Evolutionary conservation across 2,329 filamentous ascomycete genomes (phyloP), one percentile per base, ranked within the genome.

Genomic region (Colletotrichum sp.): DNA sequence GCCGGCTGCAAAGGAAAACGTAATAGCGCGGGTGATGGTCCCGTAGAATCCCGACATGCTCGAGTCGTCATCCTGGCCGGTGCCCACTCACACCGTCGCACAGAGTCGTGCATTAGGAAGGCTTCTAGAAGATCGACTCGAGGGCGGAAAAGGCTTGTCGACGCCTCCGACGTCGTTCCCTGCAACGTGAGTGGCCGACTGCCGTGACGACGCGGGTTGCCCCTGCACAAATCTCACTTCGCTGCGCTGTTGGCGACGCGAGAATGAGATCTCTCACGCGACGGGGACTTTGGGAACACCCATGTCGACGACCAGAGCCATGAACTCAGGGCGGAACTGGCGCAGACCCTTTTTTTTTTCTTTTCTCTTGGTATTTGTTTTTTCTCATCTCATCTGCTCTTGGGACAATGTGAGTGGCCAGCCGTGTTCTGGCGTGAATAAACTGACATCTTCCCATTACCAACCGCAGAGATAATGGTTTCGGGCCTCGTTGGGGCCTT

Each of bases 121-220:
- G 69, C 73, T 76, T 76, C 73, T 76, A 73, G 73, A 76, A 76
- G 73, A 76, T 76, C 73, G 55, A 49, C 63, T 25, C 8, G 39
- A 65, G 22, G 55, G 39, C 32, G 52, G 27, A n/a, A 32, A 64
- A 72, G n/a, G 55, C 72, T 75, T 72, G 69, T 75, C 72, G 62
- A 75, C 69, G 69, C 61, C 69, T 62, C 67, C 44, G 22, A 65
- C 72, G 61, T 49, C 16, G 32, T 71, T 74, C 72, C 67, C 59
- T 65, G 72, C 49, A 44, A 22, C 27, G 22, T 34, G 9, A 44
- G 63, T 57, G 29, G 64, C 36, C 39, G 19, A 66, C 22, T 22
- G 30, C 71, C 65, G 27, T 65, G 65, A 13, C 44, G 44, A 52
- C 44, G 44, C 44, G 44, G 44, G 44, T 13, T 52, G 11, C n/a